phyloP scores from a whole-genome alignment of 495 filamentous ascomycete species.

The Lasiosphaeriaceae sp. region DNA sequence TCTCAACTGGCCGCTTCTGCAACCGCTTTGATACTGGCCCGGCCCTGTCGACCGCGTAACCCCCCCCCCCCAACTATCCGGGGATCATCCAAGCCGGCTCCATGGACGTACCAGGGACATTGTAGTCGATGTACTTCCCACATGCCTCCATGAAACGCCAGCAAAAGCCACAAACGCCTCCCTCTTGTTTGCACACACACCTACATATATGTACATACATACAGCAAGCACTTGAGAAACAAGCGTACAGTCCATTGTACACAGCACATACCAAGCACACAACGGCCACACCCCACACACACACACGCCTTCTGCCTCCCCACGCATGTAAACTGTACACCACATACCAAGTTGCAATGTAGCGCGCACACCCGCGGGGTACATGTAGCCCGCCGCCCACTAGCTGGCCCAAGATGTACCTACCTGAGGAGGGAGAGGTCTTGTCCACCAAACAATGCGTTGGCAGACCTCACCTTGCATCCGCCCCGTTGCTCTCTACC shows the following conservation, averaged over 20 bases:
- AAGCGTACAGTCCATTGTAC: background rate
- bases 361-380: conserved; percentile 9
- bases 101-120: background rate
- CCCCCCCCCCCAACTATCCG: background rate
- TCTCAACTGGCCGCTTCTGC: background rate
- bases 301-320: background rate
- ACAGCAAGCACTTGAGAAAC: background rate
- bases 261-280: conserved; percentile 5
- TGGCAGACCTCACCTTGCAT: conserved; percentile 22
- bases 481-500: conserved; percentile 4
- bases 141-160: conserved; percentile 13
- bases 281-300: background rate
- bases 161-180: conserved; percentile 9
- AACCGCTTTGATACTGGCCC: conserved; percentile 1
- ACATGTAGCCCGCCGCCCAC: conserved; percentile 6
- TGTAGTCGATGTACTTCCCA: background rate
- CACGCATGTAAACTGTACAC: background rate
- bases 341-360: background rate
- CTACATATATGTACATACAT: conserved; percentile 14
- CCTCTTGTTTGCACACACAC: conserved; percentile 21
- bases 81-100: background rate
- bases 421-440: conserved; percentile 16
- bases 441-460: conserved; percentile 22
- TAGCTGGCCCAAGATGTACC: background rate
- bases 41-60: conserved; percentile 2